These are phyloP conservation scores for Tulasnella sp. DNA, from an alignment of 768 basidiomycete genomes.

Conservation along the genomic window DNA sequence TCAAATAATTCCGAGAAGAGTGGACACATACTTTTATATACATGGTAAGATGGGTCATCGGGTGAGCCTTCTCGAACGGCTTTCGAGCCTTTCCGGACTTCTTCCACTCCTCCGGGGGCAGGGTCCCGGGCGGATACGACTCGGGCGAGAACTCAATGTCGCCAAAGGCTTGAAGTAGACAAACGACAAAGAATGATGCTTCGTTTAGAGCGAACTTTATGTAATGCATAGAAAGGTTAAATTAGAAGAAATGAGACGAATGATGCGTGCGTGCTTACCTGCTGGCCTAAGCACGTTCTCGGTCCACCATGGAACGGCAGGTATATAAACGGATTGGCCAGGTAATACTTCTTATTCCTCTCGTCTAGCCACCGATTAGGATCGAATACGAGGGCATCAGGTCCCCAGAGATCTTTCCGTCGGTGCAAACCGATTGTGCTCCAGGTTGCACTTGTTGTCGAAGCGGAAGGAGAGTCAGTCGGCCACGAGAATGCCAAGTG, in stretches of 20 bases:
- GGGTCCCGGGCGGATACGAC: slow-evolving; percentile 55
- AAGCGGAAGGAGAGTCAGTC: background rate
- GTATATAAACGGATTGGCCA: slow-evolving; percentile 54
- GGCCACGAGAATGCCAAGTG: background rate
- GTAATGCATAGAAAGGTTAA: background rate
- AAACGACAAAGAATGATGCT: slow-evolving; percentile 66
- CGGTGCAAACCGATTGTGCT: slow-evolving; percentile 10
- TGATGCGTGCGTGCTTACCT: slow-evolving; percentile 35
- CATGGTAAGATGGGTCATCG: slow-evolving; percentile 58
- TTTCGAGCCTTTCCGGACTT: slow-evolving; percentile 43
- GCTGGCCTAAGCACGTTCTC: slow-evolving; percentile 36
- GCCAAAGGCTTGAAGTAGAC: slow-evolving; percentile 62
- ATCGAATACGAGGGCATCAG: slow-evolving; percentile 70
- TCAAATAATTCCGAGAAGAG: background rate
- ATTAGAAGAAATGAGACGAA: background rate
- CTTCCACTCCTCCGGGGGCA: slow-evolving; percentile 59
- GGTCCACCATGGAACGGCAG: slow-evolving; percentile 73
- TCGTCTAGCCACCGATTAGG: slow-evolving; percentile 73
- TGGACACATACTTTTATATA: slow-evolving; percentile 55
- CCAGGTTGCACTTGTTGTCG: background rate
- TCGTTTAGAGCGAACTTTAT: slow-evolving; percentile 76
- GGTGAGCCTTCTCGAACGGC: slow-evolving; percentile 56
- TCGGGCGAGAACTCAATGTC: slow-evolving; percentile 57
- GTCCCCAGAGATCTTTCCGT: slow-evolving; percentile 58
- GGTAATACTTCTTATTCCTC: slow-evolving; percentile 36